Evolutionary conservation across 2,329 filamentous ascomycete species (phyloP), one percentile per base, ranked within the genome.

Genomic region (Venturia aucupariae): DNA sequence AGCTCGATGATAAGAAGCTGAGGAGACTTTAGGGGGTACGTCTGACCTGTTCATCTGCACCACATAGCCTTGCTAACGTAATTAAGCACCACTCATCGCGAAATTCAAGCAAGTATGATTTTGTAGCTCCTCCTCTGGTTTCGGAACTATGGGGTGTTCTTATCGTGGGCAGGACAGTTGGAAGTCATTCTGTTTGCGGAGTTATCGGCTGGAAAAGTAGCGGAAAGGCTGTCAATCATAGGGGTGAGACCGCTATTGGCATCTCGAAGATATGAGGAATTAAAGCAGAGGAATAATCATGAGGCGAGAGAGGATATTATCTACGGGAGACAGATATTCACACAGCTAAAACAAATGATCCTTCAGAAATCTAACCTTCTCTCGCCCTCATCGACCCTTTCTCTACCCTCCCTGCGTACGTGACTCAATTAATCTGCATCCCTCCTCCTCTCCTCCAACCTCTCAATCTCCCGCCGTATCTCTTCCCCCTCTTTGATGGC

Each of bases 401-500:
- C 44, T n/a, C 3, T 10, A 8, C 19, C 8, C 19, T 46, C 44
- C n/a, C 7, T 46, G 35, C 11, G 15, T 38, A 38, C 35, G 11
- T 41, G 39, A 13, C 15, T 2, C 17, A 17, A 10, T 41, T 11
- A 54, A 32, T 54, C 48, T 24, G 32, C 27, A 11, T 57, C 30
- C 15, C 51, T n/a, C 15, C 15, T 4, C 51, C 51, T 57, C 30
- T 19, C 59, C 65, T 76, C 72, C 61, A 73, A 64, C 32, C 62
- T 68, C 62, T 19, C 69, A 59, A 76, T 70, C 64, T 76, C 75
- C 30, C 19, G 65, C 65, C 71, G 68, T 24, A 76, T 68, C 66
- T 70, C 71, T 62, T 62, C 68, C 42, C 74, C 74, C 63, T 79
- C 77, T 8, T 57, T 66, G 41, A 69, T 68, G 15, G 78, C 65